These are phyloP conservation scores for Globisporangium okanoganense DNA, from an alignment of 352 stramenopile species.

Conservation along the genomic window DNA sequence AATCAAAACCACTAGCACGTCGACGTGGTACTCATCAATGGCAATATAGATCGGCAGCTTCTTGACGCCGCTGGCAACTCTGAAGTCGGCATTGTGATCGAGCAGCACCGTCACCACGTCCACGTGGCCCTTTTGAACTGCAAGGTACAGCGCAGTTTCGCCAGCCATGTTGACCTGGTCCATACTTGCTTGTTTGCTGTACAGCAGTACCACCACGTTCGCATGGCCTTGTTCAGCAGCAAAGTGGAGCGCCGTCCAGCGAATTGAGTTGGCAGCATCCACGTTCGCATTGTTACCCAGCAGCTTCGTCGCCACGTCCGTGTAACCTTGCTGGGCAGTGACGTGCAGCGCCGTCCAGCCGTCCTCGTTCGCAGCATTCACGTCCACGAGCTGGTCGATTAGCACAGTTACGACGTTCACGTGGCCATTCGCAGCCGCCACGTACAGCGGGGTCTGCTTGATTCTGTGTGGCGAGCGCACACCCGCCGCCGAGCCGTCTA, in stretches of 20 bases:
- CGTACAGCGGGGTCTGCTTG: background rate
- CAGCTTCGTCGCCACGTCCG: background rate
- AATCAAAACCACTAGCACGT: background rate
- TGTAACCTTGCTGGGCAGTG: background rate
- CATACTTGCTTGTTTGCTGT: background rate
- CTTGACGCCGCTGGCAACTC: background rate
- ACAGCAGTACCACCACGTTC: background rate
- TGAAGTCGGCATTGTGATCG: background rate
- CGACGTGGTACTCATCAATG: background rate
- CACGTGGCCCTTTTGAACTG: background rate
- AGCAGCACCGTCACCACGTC: background rate
- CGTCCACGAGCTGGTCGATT: background rate
- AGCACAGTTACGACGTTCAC: background rate
- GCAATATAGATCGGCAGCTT: background rate
- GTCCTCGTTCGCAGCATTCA: background rate
- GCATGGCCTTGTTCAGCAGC: background rate
- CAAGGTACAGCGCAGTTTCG: background rate
- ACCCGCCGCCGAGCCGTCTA: background rate
- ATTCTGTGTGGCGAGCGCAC: background rate
- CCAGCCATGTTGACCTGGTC: background rate
- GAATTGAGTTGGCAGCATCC: background rate
- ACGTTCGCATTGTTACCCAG: background rate
- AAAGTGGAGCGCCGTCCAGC: background rate
- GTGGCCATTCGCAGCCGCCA: background rate
- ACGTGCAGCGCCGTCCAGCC: background rate